Base-by-base conservation (phyloP, 2,329 filamentous ascomycete genomes). In the Aspergillus tamarii region DNA sequence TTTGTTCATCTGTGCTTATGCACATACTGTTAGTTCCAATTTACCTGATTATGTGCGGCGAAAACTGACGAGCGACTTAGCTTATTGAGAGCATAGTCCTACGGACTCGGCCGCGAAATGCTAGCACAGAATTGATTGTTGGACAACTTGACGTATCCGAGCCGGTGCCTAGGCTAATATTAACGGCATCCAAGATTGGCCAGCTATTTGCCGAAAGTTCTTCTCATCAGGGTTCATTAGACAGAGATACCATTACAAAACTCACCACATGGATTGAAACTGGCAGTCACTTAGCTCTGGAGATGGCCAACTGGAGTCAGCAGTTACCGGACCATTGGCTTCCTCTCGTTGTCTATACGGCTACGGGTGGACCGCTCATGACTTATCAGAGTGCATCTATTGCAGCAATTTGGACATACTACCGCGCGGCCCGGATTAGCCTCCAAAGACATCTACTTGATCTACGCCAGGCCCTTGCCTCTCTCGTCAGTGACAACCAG, bases 1-100 rank as follows among this genome's bases (percentile, higher is more conserved):
- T 66, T 65, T 79, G 64, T 78, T 79, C 52, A 73, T 70, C 39
- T 78, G 75, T 66, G 77, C 76, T 23, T 78, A 74, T 70, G 67
- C 72, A 19, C 76, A 77, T 56, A 74, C 72, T 64, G 77, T 78
- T 66, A 53, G 73, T 68, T 46, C 19, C 45, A 23, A 28, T 41
- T 58, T 16, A 2, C 2, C 26, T n/a, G 5, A 12, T 23, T 8
- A 16, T 55, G 9, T 48, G 3, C n/a, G 14, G 6, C 36, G 7
- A 56, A 57, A 19, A 41, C 59, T 67, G 34, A 69, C 57, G 39
- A 32, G 4, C n/a, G 45, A 2, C 11, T 9, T 55, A 78, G 77
- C 75, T 75, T 66, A 69, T 77, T 12, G 76, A 78, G 59, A 73
- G 75, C 16, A 67, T 79, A 14, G 73, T 71, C 1, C 43, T 78